These are phyloP conservation scores for Lachancea meyersii DNA, from an alignment of 805 yeast species.

Conservation along the genomic window DNA sequence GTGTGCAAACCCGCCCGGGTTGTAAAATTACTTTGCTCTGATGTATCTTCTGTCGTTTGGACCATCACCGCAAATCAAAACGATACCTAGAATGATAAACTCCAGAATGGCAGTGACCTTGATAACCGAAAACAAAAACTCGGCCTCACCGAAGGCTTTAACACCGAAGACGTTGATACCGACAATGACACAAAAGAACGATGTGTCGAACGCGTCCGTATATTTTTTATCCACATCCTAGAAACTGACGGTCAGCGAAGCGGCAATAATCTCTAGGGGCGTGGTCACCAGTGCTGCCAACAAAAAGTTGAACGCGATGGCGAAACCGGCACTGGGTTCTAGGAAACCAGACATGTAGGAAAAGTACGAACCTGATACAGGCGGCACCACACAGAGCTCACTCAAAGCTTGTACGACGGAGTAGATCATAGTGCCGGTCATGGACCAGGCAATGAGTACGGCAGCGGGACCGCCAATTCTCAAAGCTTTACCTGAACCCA, in stretches of 20 bases:
- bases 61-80: conserved; percentile 42
- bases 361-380: conserved; percentile 51
- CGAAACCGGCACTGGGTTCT: conserved; percentile 54
- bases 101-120: conserved; percentile 40
- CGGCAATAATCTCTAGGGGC: conserved; percentile 52
- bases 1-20: conserved; percentile 44
- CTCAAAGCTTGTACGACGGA: conserved; percentile 28
- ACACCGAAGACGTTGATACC: conserved; percentile 46
- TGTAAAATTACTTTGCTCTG: conserved; percentile 41
- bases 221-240: conserved; percentile 34
- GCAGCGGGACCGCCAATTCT: conserved; percentile 29
- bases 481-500: conserved; percentile 24
- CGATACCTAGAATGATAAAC: conserved; percentile 46
- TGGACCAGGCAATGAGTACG: conserved; percentile 18
- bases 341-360: conserved; percentile 53
- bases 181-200: conserved; percentile 34
- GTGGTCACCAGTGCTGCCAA: conserved; percentile 49
- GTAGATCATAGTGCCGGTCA: conserved; percentile 27
- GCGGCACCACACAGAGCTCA: conserved; percentile 47
- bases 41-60: conserved; percentile 39
- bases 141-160: conserved; percentile 49
- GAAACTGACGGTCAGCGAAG: conserved; percentile 44
- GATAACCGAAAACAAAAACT: conserved; percentile 40
- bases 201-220: conserved; percentile 26
- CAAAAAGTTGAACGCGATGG: conserved; percentile 56